phyloP scores from a whole-genome alignment of 2,329 filamentous ascomycete genomes.

The Leptographium flavum region DNA sequence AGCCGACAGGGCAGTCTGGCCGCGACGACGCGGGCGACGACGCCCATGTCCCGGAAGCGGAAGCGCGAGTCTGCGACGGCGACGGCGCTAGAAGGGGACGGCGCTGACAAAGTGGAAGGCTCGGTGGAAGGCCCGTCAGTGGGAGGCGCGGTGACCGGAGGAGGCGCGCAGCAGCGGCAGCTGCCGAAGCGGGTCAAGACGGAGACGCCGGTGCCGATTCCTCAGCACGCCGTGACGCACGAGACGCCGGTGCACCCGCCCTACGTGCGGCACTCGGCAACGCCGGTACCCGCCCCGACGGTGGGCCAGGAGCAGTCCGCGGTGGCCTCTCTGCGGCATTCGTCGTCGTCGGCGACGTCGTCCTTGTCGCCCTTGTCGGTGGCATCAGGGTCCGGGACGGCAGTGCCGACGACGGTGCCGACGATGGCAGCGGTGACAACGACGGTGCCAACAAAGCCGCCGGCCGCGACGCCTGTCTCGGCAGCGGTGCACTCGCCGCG shows the following conservation, averaged over 20 bases:
- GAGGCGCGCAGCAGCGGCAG: constrained; percentile 8
- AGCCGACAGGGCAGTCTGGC: not conserved
- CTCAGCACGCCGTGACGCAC: constrained; percentile 12
- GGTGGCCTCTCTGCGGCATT: not conserved
- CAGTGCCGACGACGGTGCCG: not conserved
- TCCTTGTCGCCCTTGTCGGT: constrained; percentile 5
- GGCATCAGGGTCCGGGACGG: no score
- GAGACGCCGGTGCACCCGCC: constrained; percentile 13
- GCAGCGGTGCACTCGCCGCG: constrained; percentile 16
- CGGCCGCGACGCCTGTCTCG: constrained; percentile 18
- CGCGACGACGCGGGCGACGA: not conserved
- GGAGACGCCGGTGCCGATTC: constrained; percentile 23
- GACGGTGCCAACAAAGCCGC: constrained; percentile 15
- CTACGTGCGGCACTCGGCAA: constrained; percentile 12
- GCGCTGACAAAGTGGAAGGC: constrained; percentile 4
- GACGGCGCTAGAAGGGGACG: constrained; percentile 16
- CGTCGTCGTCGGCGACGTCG: not conserved
- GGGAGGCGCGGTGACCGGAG: not conserved
- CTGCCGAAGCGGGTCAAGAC: constrained; percentile 22
- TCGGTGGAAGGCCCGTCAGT: not conserved
- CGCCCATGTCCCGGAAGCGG: constrained; percentile 15
- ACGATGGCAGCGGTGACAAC: constrained; percentile 12
- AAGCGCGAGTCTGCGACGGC: constrained; percentile 18
- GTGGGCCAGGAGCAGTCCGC: constrained; percentile 8
- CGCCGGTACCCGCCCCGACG: constrained; percentile 20